Conservation (phyloP, 495 filamentous ascomycete genomes). For the Annulohypoxylon nitens region DNA sequence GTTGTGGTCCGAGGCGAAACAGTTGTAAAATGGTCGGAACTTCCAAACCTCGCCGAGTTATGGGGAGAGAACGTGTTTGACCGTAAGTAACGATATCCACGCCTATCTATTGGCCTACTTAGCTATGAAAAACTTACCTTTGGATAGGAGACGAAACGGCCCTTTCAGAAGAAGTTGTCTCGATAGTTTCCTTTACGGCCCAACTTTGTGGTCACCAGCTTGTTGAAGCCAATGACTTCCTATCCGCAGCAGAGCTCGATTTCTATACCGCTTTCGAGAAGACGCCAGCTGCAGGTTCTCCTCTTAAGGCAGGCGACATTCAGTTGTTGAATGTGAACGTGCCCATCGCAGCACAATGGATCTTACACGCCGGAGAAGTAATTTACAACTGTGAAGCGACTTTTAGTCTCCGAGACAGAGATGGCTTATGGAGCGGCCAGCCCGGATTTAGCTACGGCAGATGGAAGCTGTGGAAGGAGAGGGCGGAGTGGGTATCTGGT, state of each 20-base stretch:
- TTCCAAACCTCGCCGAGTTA: slow-evolving; percentile 17
- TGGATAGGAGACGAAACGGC: slow-evolving; percentile 5
- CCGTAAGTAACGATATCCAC: slow-evolving; percentile 23
- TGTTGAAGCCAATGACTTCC: slow-evolving; percentile 21
- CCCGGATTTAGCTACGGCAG: slow-evolving; percentile 32
- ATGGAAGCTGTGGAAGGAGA: slow-evolving; percentile 51
- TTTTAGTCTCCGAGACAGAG: slow-evolving; percentile 8
- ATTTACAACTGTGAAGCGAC: slow-evolving; percentile 34
- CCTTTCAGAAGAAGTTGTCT: slow-evolving; percentile 25
- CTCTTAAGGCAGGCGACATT: slow-evolving; percentile 14
- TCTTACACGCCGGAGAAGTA: slow-evolving; percentile 28
- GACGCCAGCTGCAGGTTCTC: neutral
- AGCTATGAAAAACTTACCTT: slow-evolving; percentile 4
- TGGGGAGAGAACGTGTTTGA: slow-evolving; percentile 36
- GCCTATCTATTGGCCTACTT: neutral
- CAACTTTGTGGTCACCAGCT: slow-evolving; percentile 29
- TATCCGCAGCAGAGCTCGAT: slow-evolving; percentile 25
- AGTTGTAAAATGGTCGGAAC: slow-evolving; percentile 30
- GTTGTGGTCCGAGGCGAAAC: slow-evolving; percentile 27
- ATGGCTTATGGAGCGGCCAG: slow-evolving; percentile 25
- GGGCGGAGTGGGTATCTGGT: slow-evolving; percentile 37
- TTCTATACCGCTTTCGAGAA: slow-evolving; percentile 44
- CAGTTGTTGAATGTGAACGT: slow-evolving; percentile 21
- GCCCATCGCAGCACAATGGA: slow-evolving; percentile 43
- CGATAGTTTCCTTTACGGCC: slow-evolving; percentile 36